phyloP scores from a whole-genome alignment of 2,329 filamentous ascomycete genomes.

The Claviceps paspali region DNA sequence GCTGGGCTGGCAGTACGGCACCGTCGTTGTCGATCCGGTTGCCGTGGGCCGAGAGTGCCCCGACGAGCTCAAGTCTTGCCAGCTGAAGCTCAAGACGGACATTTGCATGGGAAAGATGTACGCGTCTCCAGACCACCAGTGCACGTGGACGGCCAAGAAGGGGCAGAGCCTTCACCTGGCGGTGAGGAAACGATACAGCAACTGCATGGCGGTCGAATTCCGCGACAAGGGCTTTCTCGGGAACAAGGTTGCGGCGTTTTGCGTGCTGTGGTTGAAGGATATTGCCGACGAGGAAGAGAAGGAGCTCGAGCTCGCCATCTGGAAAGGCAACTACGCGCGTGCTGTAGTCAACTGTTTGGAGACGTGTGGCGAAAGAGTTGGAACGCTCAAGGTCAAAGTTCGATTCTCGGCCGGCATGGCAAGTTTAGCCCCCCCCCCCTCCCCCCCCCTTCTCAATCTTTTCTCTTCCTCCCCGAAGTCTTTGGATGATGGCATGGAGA shows the following conservation, averaged over 20 bases:
- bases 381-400: conserved; percentile 24
- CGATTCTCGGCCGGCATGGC: conserved; percentile 23
- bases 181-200: conserved; percentile 42
- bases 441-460: background rate
- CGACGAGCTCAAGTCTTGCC: conserved; percentile 29
- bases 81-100: conserved; percentile 44
- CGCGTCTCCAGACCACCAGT: conserved; percentile 13
- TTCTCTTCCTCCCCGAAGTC: background rate
- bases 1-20: conserved; percentile 58
- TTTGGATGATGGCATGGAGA: too few relatives aligned
- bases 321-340: conserved; percentile 39
- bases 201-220: conserved; percentile 41
- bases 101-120: conserved; percentile 45
- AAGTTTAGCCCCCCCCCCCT: conserved; percentile 2
- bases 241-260: conserved; percentile 45
- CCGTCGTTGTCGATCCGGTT: conserved; percentile 45
- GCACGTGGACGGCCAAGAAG: conserved; percentile 38
- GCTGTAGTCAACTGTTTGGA: conserved; percentile 31
- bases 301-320: conserved; percentile 44
- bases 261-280: conserved; percentile 54
- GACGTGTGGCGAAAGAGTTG: conserved; percentile 32
- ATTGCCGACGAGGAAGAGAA: conserved; percentile 50
- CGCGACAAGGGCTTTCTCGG: conserved; percentile 23
- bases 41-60: conserved; percentile 29
- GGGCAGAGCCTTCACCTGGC: conserved; percentile 30